Evolutionary conservation across 2,329 filamentous ascomycete genomes (phyloP).

Genomic region (Chaetomium olivaceum): DNA sequence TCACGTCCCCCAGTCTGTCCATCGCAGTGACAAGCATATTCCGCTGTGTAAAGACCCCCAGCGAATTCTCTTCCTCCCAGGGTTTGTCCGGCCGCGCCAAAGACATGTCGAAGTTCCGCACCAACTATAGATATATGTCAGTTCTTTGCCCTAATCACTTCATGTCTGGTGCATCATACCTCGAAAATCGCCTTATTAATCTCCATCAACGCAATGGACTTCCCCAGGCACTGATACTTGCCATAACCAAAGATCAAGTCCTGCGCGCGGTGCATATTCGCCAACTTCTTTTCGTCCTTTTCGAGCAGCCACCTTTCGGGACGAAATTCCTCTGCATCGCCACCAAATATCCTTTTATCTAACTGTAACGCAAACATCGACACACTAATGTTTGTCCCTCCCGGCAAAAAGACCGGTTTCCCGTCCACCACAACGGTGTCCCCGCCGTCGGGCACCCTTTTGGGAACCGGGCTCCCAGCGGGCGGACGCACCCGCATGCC

Average conservation of each 20-base stretch:
- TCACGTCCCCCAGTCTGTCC: not conserved
- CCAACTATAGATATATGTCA: not conserved
- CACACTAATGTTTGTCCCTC: slow-evolving; percentile 41
- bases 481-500: slow-evolving; percentile 42
- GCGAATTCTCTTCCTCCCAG: not conserved
- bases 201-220: slow-evolving; percentile 45
- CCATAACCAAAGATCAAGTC: slow-evolving; percentile 46
- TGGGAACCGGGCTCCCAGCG: slow-evolving; percentile 30
- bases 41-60: not conserved
- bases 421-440: slow-evolving; percentile 36
- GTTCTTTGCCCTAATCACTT: not conserved
- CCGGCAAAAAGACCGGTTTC: slow-evolving; percentile 40
- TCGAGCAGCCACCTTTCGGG: slow-evolving; percentile 50
- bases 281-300: slow-evolving; percentile 34
- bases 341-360: slow-evolving; percentile 37
- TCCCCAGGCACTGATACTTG: slow-evolving; percentile 44
- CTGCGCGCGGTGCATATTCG: slow-evolving; percentile 37
- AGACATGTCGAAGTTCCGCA: slow-evolving; percentile 8
- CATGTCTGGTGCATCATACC: slow-evolving; percentile 34
- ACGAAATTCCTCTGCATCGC: slow-evolving; percentile 43
- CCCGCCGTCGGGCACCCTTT: slow-evolving; percentile 36
- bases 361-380: slow-evolving; percentile 39
- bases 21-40: not conserved
- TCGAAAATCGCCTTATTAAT: slow-evolving; percentile 45
- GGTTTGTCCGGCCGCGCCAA: slow-evolving; percentile 3